Base-by-base conservation (phyloP, 1,284 basidiomycete species). In the Microstroma glucosiphilum region DNA sequence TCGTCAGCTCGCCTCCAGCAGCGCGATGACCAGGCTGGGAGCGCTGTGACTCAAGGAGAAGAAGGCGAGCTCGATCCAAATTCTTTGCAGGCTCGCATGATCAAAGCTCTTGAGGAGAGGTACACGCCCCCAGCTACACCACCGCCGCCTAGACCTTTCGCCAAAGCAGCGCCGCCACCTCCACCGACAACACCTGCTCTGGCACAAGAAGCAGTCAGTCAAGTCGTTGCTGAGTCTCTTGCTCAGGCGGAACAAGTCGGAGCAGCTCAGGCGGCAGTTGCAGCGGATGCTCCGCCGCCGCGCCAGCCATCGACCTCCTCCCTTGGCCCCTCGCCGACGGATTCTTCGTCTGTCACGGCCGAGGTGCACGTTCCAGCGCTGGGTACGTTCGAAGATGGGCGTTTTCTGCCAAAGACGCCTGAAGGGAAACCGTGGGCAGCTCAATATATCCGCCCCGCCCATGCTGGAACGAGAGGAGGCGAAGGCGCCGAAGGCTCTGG, bases 381-480 rank as follows among this genome's bases (percentile, higher is more conserved):
- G 13, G 51, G 51, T 26, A 17, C n/a, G 6, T 23, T 64, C 41
- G 67, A 66, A 37, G 72, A 68, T 15, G 72, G 69, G 0, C 51
- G 70, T 1, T 61, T 63, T 23, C 49, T 70, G 25, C 70, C 72
- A 42, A 70, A 69, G 49, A 76, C 74, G 0, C 72, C 73, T 0
- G 65, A 69, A 23, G 26, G 58, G 2, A 69, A 71, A 13, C 74
- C 74, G 9, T 76, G 74, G 74, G 51, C 65, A n/a, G 74, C 74
- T 1, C 69, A 69, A 0, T 76, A 70, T 58, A 70, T 76, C 2
- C 69, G 68, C 8, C 74, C 74, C 0, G 56, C 64, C 4, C 67
- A 68, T 56, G 60, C 64, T 21, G 43, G 61, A 26, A 60, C 62
- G 4, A 30, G 15, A n/a, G 15, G 13, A 17, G 37, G 56, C 7